These are phyloP conservation scores for Macrocybe gigantea DNA, from an alignment of 768 basidiomycete genomes.

Conservation along the genomic window DNA sequence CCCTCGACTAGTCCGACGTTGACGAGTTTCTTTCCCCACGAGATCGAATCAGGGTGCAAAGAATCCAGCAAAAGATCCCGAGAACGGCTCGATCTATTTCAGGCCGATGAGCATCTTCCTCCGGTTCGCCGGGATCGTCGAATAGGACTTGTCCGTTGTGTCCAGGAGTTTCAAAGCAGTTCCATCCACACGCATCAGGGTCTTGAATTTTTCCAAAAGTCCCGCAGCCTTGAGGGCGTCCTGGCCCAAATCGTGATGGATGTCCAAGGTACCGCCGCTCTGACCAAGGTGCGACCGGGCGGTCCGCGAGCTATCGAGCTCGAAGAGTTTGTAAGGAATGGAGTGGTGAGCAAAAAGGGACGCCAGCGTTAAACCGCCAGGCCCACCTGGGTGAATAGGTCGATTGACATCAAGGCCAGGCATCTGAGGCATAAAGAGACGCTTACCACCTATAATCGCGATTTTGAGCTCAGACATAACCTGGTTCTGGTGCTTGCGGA, in stretches of 20 bases:
- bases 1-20: conserved; percentile 2
- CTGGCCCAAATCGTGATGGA: conserved; percentile 19
- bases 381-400: conserved; percentile 13
- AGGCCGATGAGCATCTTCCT: conserved; percentile 9
- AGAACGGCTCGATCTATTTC: conserved; percentile 21
- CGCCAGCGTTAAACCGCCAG: conserved; percentile 19
- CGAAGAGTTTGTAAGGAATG: conserved; percentile 13
- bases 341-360: conserved; percentile 12
- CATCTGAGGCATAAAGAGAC: no score
- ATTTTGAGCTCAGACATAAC: conserved; percentile 7
- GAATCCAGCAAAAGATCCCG: conserved; percentile 18
- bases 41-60: conserved; percentile 12
- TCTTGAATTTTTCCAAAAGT: conserved; percentile 16
- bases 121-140: conserved; percentile 3
- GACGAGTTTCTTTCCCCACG: conserved; percentile 15
- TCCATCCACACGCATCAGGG: conserved; percentile 12
- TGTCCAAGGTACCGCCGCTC: conserved; percentile 19
- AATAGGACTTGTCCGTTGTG: conserved; percentile 6
- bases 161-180: conserved; percentile 12
- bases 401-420: no score
- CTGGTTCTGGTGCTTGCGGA: no score
- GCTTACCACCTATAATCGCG: conserved; percentile 10
- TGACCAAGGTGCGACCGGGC: conserved; percentile 10
- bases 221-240: conserved; percentile 17
- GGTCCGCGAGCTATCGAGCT: conserved; percentile 14